These are phyloP conservation scores for Mrakia frigida DNA, from an alignment of 768 basidiomycete genomes.

Conservation along the genomic window DNA sequence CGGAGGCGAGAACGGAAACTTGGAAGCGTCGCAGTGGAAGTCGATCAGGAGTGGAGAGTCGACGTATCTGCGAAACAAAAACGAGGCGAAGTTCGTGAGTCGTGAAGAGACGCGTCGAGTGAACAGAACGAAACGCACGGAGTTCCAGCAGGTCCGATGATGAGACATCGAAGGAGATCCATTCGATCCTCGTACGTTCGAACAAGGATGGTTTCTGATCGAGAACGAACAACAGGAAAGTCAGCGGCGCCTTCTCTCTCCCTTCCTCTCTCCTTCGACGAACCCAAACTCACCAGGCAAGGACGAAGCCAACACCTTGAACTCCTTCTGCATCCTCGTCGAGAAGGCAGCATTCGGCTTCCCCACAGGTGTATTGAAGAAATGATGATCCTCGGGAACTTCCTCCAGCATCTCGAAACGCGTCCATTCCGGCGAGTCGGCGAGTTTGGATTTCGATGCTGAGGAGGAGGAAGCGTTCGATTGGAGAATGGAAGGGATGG, in stretches of 20 bases:
- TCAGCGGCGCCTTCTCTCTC: not conserved
- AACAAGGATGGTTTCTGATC: constrained; percentile 74
- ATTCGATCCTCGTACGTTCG: constrained; percentile 83
- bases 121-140: constrained; percentile 47
- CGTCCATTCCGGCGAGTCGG: constrained; percentile 58
- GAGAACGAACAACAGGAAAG: not conserved
- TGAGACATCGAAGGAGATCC: constrained; percentile 79
- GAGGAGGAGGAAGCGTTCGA: constrained; percentile 10
- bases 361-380: constrained; percentile 54
- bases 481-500: constrained; percentile 16
- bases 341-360: constrained; percentile 66
- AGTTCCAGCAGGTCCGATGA: constrained; percentile 87
- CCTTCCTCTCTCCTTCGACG: not conserved
- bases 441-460: not conserved
- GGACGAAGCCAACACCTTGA: constrained; percentile 68
- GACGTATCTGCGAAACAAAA: constrained; percentile 53
- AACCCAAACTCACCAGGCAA: constrained; percentile 61
- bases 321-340: constrained; percentile 72
- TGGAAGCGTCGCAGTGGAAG: constrained; percentile 73
- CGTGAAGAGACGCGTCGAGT: not conserved
- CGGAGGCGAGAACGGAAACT: constrained; percentile 55
- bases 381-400: constrained; percentile 78
- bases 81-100: not conserved
- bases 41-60: constrained; percentile 94
- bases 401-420: constrained; percentile 73